phyloP scores from a whole-genome alignment of 2,329 filamentous ascomycete genomes.

The Elsinoe batatas region DNA sequence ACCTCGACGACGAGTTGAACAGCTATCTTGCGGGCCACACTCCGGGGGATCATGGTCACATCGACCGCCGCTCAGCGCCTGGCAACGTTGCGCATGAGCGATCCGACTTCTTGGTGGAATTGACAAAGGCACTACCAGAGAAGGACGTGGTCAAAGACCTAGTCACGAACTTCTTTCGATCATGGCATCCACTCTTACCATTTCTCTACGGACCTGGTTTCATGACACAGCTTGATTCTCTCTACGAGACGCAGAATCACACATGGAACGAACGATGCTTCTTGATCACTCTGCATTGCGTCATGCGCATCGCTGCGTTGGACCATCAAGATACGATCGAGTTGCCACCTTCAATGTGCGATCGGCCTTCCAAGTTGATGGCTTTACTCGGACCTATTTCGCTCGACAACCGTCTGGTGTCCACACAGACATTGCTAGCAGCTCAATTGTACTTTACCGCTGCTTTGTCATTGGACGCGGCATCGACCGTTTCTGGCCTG shows the following conservation, averaged over 20 bases:
- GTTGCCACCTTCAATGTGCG: slow-evolving; percentile 9
- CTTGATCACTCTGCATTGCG: slow-evolving; percentile 38
- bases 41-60: not conserved
- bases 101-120: not conserved
- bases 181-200: slow-evolving; percentile 45
- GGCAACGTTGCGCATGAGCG: not conserved
- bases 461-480: slow-evolving; percentile 40
- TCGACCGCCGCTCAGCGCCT: not conserved
- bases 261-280: slow-evolving; percentile 23
- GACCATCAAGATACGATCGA: slow-evolving; percentile 29
- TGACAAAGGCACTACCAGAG: slow-evolving; percentile 19
- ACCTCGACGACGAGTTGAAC: slow-evolving; percentile 2
- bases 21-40: slow-evolving; percentile 1
- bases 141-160: slow-evolving; percentile 32
- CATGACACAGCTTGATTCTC: slow-evolving; percentile 34
- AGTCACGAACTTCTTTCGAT: slow-evolving; percentile 41
- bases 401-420: slow-evolving; percentile 35
- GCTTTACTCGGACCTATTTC: slow-evolving; percentile 31
- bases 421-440: slow-evolving; percentile 41
- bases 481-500: slow-evolving; percentile 40
- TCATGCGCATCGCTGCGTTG: slow-evolving; percentile 40
- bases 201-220: slow-evolving; percentile 44
- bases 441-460: slow-evolving; percentile 41
- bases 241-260: slow-evolving; percentile 31
- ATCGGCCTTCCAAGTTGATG: slow-evolving; percentile 31